These are phyloP conservation scores for Euclidium syriacum DNA, from an alignment of 345 rosid genomes.

Conservation along the genomic window DNA sequence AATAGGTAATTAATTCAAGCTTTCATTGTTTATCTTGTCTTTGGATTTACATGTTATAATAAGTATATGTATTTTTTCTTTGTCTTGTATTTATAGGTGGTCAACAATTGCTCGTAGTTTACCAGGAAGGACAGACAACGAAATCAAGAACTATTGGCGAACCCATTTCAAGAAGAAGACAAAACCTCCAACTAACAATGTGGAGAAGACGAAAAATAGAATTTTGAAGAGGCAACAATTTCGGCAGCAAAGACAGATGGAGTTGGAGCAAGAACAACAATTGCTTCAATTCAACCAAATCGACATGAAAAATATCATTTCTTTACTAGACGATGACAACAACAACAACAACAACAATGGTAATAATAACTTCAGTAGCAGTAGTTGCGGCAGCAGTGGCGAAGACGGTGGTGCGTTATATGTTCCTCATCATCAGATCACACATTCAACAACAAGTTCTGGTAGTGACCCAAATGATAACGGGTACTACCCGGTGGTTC, in stretches of 20 bases:
- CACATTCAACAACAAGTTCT: slow-evolving; percentile 33
- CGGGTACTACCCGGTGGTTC: slow-evolving; percentile 24
- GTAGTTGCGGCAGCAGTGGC: slow-evolving; percentile 1
- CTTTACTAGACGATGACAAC: slow-evolving; percentile 51
- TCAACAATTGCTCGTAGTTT: slow-evolving; percentile 89
- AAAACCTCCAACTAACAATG: slow-evolving; percentile 43
- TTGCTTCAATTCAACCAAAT: slow-evolving; percentile 43
- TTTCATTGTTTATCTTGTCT: too few relatives aligned
- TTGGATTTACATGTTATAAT: too few relatives aligned
- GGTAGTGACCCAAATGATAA: slow-evolving; percentile 25
- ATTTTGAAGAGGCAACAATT: slow-evolving; percentile 68
- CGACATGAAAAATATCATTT: slow-evolving; percentile 55
- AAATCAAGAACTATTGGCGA: slow-evolving; percentile 90
- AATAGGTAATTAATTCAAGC: slow-evolving; percentile 47
- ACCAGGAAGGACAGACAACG: slow-evolving; percentile 93
- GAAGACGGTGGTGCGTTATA: slow-evolving; percentile 25
- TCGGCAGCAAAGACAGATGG: slow-evolving; percentile 54
- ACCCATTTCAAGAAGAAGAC: slow-evolving; percentile 89
- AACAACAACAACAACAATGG: too few relatives aligned
- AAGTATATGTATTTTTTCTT: too few relatives aligned
- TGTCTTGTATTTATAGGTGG: too few relatives aligned
- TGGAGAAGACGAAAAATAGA: slow-evolving; percentile 47
- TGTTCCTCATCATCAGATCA: slow-evolving; percentile 35
- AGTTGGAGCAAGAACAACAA: slow-evolving; percentile 41
- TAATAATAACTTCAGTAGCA: too few relatives aligned